phyloP scores from a whole-genome alignment of 2,329 filamentous ascomycete genomes.

The Colletotrichum truncatum region DNA sequence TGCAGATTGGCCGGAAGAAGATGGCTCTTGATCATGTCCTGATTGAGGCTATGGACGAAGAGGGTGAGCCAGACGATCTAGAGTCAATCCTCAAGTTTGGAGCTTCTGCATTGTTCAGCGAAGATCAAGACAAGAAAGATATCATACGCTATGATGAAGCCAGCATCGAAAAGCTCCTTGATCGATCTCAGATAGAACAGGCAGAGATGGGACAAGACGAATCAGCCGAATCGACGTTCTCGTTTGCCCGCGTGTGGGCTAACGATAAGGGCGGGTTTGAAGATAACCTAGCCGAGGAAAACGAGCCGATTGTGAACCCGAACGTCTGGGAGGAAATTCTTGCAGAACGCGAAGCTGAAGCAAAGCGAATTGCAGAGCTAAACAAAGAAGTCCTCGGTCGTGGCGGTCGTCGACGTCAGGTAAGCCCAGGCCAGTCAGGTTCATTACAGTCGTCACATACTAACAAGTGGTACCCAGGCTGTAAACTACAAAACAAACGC shows the following conservation, averaged over 20 bases:
- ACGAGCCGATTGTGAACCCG: conserved; percentile 64
- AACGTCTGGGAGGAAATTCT: conserved; percentile 93
- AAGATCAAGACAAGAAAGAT: conserved; percentile 69
- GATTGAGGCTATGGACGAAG: conserved; percentile 92
- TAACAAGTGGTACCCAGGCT: conserved; percentile 33
- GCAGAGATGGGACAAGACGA: conserved; percentile 70
- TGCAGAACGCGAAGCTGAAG: conserved; percentile 61
- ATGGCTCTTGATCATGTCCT: conserved; percentile 95
- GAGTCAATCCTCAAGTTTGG: conserved; percentile 90
- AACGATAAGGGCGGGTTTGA: conserved; percentile 78
- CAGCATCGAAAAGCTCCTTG: conserved; percentile 90
- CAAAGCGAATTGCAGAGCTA: conserved; percentile 74
- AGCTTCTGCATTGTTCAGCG: conserved; percentile 85
- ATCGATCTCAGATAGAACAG: conserved; percentile 83
- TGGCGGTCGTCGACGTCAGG: conserved; percentile 77
- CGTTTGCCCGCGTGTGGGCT: conserved; percentile 90
- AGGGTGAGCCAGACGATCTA: conserved; percentile 80
- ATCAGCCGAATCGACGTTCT: conserved; percentile 82
- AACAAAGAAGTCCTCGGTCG: conserved; percentile 83
- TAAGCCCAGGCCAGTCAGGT: conserved; percentile 40
- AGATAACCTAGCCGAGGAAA: conserved; percentile 65
- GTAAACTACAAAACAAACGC: conserved; percentile 40
- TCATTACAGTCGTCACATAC: neutral
- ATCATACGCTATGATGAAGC: conserved; percentile 84
- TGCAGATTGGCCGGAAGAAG: conserved; percentile 95